Evolutionary conservation across 495 filamentous ascomycete species (phyloP).

Genomic region (Trichoderma orchidacearum): DNA sequence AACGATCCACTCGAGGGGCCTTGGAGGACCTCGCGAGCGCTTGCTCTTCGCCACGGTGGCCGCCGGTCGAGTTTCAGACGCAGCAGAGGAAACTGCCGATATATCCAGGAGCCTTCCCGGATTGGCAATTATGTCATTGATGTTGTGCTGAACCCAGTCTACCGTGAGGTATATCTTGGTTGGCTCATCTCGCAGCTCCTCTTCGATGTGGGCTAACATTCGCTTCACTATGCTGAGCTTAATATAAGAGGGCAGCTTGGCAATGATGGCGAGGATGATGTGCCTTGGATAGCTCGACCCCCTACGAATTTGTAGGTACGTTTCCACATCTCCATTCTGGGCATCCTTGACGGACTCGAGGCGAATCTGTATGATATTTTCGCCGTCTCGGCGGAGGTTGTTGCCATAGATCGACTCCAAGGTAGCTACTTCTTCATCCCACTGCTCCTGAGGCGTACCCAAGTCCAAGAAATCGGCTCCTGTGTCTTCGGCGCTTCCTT

Average conservation of each 20-base stretch:
- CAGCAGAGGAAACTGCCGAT: slow-evolving; percentile 49
- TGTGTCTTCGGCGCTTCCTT: slow-evolving; percentile 4
- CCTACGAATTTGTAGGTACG: slow-evolving; percentile 35
- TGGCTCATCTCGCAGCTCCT: slow-evolving; percentile 59
- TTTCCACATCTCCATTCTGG: slow-evolving; percentile 24
- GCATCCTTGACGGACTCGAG: slow-evolving; percentile 32
- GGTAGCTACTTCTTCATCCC: slow-evolving; percentile 73
- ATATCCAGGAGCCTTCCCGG: slow-evolving; percentile 78
- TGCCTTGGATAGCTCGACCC: slow-evolving; percentile 57
- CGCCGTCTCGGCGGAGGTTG: slow-evolving; percentile 40
- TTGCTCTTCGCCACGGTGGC: slow-evolving; percentile 13
- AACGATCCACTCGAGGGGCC: slow-evolving; percentile 31
- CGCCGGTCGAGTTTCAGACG: slow-evolving; percentile 28
- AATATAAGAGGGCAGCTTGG: slow-evolving; percentile 78
- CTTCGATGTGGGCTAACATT: slow-evolving; percentile 51
- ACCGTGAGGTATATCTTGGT: slow-evolving; percentile 77
- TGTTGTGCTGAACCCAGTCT: slow-evolving; percentile 77
- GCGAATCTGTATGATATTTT: slow-evolving; percentile 50
- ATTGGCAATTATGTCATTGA: slow-evolving; percentile 60
- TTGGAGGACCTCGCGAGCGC: slow-evolving; percentile 31
- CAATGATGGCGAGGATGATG: slow-evolving; percentile 57
- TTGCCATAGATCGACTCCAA: slow-evolving; percentile 70
- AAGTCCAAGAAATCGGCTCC: slow-evolving; percentile 20
- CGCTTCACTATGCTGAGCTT: slow-evolving; percentile 77
- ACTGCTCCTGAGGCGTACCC: slow-evolving; percentile 39